These are phyloP conservation scores for Astrothelium subdiscretum DNA, from an alignment of 495 filamentous ascomycete species.

Conservation along the genomic window DNA sequence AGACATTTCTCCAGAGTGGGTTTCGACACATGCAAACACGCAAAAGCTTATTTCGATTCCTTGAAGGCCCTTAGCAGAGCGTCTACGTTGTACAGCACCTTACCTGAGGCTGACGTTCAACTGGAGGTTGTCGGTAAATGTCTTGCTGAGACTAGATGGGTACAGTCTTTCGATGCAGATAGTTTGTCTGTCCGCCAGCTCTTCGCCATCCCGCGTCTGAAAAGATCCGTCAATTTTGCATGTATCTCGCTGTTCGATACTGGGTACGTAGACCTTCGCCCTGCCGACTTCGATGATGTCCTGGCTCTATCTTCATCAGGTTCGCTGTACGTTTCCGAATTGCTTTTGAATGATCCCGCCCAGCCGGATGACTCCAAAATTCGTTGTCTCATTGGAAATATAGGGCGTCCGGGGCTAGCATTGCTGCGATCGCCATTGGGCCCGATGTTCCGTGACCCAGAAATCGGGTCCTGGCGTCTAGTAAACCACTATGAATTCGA, in stretches of 20 bases:
- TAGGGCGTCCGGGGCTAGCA: not conserved
- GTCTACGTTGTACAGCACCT: not conserved
- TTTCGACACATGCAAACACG: not conserved
- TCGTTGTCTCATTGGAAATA: not conserved
- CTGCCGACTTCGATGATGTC: not conserved
- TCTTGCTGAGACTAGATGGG: not conserved
- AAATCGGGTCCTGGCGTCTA: not conserved
- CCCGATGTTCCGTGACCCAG: not conserved
- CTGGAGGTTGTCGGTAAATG: not conserved
- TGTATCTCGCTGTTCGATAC: not conserved
- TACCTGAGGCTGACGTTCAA: not conserved
- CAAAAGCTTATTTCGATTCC: not conserved
- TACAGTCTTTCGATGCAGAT: not conserved
- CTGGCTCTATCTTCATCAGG: not conserved
- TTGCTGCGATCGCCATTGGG: not conserved
- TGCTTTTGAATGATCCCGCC: not conserved
- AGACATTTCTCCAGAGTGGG: not conserved
- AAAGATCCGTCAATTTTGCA: not conserved
- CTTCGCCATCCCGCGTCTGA: not conserved
- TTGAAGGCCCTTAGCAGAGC: not conserved
- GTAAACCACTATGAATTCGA: not conserved
- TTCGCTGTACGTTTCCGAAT: not conserved
- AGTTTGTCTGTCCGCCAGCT: not conserved
- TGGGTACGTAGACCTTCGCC: not conserved
- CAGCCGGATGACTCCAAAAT: not conserved